phyloP scores from a whole-genome alignment of 2,329 filamentous ascomycete species.

The Phaeosphaeria sp. region DNA sequence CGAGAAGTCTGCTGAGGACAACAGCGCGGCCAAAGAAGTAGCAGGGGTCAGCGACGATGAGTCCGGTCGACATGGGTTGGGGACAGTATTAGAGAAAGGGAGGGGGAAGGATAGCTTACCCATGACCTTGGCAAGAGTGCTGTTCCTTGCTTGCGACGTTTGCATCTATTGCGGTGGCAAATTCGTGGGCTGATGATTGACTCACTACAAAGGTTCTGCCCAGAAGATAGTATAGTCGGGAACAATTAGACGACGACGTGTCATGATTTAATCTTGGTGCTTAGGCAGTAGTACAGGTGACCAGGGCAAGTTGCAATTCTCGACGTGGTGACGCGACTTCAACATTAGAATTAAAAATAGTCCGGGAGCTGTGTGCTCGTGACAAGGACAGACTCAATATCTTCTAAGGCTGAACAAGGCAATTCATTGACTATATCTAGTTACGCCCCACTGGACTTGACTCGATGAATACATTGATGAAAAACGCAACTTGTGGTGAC shows the following conservation, averaged over 20 bases:
- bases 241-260: not conserved
- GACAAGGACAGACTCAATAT: no score
- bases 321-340: not conserved
- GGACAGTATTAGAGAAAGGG: slow-evolving; percentile 1
- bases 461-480: no score
- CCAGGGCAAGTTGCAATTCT: not conserved
- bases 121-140: slow-evolving; percentile 34
- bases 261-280: not conserved
- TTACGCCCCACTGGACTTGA: no score
- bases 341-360: not conserved
- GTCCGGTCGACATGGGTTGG: not conserved
- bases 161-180: slow-evolving; percentile 49
- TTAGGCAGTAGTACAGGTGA: not conserved
- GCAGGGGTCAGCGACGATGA: not conserved
- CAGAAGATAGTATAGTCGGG: not conserved
- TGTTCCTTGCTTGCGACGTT: slow-evolving; percentile 45
- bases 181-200: slow-evolving; percentile 31
- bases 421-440: no score
- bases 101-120: slow-evolving; percentile 5
- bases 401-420: no score
- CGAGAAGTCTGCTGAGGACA: not conserved
- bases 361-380: no score
- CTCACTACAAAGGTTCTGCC: not conserved
- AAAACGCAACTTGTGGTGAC: no score
- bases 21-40: not conserved